These are phyloP conservation scores for Strobilomyces dryophilus DNA, from an alignment of 768 basidiomycete genomes.

Conservation along the genomic window DNA sequence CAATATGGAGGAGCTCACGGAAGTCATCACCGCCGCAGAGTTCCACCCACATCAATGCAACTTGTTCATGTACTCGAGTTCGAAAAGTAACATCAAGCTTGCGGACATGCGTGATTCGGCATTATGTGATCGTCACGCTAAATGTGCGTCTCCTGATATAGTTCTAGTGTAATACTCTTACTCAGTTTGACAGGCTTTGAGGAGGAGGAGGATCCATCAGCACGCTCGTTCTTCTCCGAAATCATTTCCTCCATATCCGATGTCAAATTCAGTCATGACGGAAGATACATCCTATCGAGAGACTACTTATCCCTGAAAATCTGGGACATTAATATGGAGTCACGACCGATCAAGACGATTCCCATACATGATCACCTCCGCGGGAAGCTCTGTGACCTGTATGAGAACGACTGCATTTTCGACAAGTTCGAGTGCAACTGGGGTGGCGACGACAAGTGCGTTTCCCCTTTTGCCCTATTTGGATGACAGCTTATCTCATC, in stretches of 20 bases:
- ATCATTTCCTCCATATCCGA: conserved; percentile 99
- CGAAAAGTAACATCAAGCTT: conserved; percentile 99
- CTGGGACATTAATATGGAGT: conserved; percentile 99
- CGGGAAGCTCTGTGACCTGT: conserved; percentile 95
- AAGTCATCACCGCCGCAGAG: conserved; percentile 99
- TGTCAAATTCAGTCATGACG: conserved; percentile 98
- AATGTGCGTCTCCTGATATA: conserved; percentile 58
- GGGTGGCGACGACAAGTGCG: conserved; percentile 93
- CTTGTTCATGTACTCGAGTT: conserved; percentile 99
- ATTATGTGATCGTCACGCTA: conserved; percentile 92
- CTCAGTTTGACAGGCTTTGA: conserved; percentile 72
- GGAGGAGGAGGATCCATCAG: conserved; percentile 96
- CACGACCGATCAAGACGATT: conserved; percentile 92
- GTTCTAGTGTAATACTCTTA: conserved; percentile 5
- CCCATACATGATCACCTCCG: conserved; percentile 98
- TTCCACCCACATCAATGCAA: conserved; percentile 98
- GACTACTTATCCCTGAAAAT: conserved; percentile 98
- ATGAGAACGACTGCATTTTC: conserved; percentile 99
- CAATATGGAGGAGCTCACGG: conserved; percentile 99
- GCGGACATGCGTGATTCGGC: conserved; percentile 99
- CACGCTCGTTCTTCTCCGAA: conserved; percentile 98
- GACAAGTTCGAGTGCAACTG: conserved; percentile 99
- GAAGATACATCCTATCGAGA: conserved; percentile 92
- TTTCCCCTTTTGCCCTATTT: conserved; percentile 21
- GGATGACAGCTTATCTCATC: conserved; percentile 8